Evolutionary conservation across 345 rosid genomes (phyloP).

Genomic region (Populus tremula): DNA sequence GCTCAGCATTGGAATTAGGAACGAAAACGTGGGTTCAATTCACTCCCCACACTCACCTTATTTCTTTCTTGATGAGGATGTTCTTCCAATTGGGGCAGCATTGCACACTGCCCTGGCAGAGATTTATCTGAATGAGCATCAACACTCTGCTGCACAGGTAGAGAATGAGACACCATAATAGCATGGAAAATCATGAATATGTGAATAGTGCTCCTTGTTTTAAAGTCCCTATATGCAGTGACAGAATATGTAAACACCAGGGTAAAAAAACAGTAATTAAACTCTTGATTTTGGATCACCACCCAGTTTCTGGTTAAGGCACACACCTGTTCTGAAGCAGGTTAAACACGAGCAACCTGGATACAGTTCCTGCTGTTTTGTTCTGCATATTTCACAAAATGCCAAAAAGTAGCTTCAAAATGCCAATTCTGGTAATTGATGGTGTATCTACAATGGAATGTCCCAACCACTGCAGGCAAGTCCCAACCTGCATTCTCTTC

Average conservation of each 20-base stretch:
- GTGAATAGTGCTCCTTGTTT: not conserved
- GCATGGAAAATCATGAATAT: not conserved
- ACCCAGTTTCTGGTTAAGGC: not conserved
- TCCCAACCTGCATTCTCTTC: too few relatives aligned
- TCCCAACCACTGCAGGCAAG: not conserved
- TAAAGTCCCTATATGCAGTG: not conserved
- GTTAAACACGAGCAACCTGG: not conserved
- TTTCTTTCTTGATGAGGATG: constrained; percentile 75
- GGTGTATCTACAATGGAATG: not conserved
- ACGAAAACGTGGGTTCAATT: constrained; percentile 60
- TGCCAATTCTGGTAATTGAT: not conserved
- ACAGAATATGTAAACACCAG: not conserved
- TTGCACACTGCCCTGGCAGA: constrained; percentile 66
- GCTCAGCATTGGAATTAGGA: constrained; percentile 63
- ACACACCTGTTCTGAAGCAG: not conserved
- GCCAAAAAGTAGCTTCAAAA: too few relatives aligned
- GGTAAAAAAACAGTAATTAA: not conserved
- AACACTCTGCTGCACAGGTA: constrained; percentile 18
- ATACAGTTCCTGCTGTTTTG: not conserved
- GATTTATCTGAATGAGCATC: constrained; percentile 51
- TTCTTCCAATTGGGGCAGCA: constrained; percentile 78
- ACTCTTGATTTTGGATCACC: not conserved
- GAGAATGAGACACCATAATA: not conserved
- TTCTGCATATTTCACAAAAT: not conserved
- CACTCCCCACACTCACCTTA: constrained; percentile 69